These are phyloP conservation scores for Eudorina sp. DNA, from an alignment of 139 green algal genomes.

Conservation along the genomic window DNA sequence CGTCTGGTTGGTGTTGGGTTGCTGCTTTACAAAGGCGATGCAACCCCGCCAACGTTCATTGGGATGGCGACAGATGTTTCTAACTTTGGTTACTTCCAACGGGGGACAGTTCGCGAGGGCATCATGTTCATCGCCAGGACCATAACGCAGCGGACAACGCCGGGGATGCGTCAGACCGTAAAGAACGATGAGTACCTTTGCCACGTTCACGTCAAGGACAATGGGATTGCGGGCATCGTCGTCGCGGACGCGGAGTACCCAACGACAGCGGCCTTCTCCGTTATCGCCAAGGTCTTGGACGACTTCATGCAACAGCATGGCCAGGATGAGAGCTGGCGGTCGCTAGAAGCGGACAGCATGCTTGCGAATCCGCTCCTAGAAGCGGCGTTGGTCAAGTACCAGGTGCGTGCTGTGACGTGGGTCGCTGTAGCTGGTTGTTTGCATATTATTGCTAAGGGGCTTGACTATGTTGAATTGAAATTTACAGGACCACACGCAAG, in stretches of 20 bases:
- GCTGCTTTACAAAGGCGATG: constrained; percentile 82
- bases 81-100: constrained; percentile 97
- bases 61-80: constrained; percentile 88
- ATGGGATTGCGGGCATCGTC: constrained; percentile 88
- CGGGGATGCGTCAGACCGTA: constrained; percentile 86
- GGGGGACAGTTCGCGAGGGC: constrained; percentile 91
- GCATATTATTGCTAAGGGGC: too few relatives aligned
- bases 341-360: constrained; percentile 70
- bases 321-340: constrained; percentile 78
- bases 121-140: constrained; percentile 95
- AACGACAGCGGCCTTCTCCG: constrained; percentile 91
- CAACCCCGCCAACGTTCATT: constrained; percentile 80
- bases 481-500: constrained; percentile 73
- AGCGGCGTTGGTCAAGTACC: constrained; percentile 89
- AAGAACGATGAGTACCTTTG: constrained; percentile 95
- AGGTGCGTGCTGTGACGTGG: constrained; percentile 66
- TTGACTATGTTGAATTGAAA: background rate
- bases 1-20: constrained; percentile 81
- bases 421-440: constrained; percentile 2
- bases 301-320: constrained; percentile 68
- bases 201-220: constrained; percentile 92
- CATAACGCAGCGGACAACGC: constrained; percentile 89
- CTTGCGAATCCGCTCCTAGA: constrained; percentile 77
- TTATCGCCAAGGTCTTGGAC: constrained; percentile 91
- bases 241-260: constrained; percentile 96